Conservation (phyloP, 2,329 filamentous ascomycete species). For the Pseudocercospora cruenta region DNA sequence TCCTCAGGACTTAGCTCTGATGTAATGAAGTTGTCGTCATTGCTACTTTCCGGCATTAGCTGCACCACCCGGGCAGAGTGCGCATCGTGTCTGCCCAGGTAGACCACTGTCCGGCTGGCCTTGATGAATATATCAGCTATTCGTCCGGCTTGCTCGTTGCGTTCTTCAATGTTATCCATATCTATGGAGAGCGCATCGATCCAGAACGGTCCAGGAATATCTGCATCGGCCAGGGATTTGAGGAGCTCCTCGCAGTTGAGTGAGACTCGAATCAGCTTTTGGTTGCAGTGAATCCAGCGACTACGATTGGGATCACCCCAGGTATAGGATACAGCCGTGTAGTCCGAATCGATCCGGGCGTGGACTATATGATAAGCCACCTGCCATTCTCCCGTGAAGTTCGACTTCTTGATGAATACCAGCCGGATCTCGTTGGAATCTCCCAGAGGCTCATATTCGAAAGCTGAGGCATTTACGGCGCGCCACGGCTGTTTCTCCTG, state of each 20-base stretch:
- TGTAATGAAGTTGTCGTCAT: background rate
- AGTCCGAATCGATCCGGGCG: constrained; percentile 3
- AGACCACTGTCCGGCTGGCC: constrained; percentile 15
- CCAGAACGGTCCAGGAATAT: constrained; percentile 9
- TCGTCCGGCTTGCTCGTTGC: constrained; percentile 9
- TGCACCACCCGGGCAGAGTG: background rate
- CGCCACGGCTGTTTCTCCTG: background rate
- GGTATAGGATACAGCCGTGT: constrained; percentile 9
- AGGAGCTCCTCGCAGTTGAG: background rate
- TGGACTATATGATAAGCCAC: constrained; percentile 3
- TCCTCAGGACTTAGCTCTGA: background rate
- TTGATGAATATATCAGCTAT: constrained; percentile 19
- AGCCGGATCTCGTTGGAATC: background rate
- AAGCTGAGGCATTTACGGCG: background rate
- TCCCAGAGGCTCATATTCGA: constrained; percentile 3
- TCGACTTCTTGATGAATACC: constrained; percentile 1
- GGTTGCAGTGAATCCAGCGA: background rate
- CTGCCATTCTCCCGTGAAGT: background rate
- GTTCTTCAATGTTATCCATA: constrained; percentile 12
- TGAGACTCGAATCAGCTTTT: background rate
- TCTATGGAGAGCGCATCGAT: constrained; percentile 21
- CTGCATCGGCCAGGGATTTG: background rate
- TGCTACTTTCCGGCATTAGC: background rate
- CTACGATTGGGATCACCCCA: background rate
- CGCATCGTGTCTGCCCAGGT: constrained; percentile 13